Percentiles rank a stretch among this genome's conserved stretches.
phyloP scores from a whole-genome alignment of 768 basidiomycete genomes.

The Boletus speciosus region DNA sequence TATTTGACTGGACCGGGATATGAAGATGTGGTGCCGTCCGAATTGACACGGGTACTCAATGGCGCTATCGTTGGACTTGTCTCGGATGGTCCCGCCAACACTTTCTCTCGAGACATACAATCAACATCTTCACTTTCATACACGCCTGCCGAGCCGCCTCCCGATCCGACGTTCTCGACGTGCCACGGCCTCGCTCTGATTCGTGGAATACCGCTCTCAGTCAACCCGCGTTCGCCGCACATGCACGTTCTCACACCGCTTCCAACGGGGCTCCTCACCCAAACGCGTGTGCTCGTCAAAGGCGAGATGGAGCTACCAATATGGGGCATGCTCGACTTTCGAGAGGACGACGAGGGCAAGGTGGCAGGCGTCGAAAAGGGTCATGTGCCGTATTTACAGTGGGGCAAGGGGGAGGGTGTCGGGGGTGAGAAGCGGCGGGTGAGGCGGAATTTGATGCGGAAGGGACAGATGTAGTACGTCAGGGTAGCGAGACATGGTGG shows the following conservation, averaged over 20 bases:
- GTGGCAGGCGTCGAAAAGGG: slow-evolving; percentile 52
- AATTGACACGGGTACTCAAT: slow-evolving; percentile 71
- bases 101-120: not conserved
- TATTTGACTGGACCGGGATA: slow-evolving; percentile 68
- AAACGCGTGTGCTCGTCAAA: slow-evolving; percentile 52
- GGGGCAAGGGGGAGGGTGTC: slow-evolving; percentile 65
- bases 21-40: slow-evolving; percentile 73
- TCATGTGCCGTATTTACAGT: slow-evolving; percentile 73
- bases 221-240: slow-evolving; percentile 23
- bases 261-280: slow-evolving; percentile 43
- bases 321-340: slow-evolving; percentile 82
- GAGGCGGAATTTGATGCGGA: slow-evolving; percentile 84
- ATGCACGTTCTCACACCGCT: slow-evolving; percentile 84
- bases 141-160: slow-evolving; percentile 36
- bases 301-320: slow-evolving; percentile 87
- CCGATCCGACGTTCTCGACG: slow-evolving; percentile 47
- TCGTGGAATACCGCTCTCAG: slow-evolving; percentile 40
- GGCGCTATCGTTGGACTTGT: slow-evolving; percentile 80
- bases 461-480: slow-evolving; percentile 55
- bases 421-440: slow-evolving; percentile 72
- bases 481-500: no score
- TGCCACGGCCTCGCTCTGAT: slow-evolving; percentile 80
- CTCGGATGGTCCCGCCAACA: slow-evolving; percentile 10
- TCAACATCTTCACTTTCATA: slow-evolving; percentile 45
- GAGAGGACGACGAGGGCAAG: slow-evolving; percentile 34